Conservation (phyloP, 768 basidiomycete genomes). For the Lactarius deliciosus region DNA sequence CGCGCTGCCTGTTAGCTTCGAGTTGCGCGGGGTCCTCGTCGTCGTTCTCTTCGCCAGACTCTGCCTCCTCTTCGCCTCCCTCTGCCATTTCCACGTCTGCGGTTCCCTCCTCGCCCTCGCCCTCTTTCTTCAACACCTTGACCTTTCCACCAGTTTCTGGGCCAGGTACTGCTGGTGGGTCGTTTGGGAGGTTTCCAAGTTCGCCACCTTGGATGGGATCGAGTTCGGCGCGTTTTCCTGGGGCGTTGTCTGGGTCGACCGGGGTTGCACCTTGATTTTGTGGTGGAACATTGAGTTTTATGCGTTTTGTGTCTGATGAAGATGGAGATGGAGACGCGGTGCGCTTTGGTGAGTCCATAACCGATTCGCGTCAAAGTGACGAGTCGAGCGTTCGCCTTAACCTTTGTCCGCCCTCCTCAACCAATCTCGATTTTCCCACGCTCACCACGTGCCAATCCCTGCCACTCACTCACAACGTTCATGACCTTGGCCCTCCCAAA, state of each 20-base stretch:
- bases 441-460: conserved; percentile 18
- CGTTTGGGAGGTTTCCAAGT: conserved; percentile 65
- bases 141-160: conserved; percentile 37
- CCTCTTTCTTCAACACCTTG: conserved; percentile 44
- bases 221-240: conserved; percentile 85
- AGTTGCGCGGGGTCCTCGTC: conserved; percentile 84
- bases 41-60: conserved; percentile 78
- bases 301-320: conserved; percentile 38
- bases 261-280: conserved; percentile 63
- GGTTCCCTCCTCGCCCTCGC: conserved; percentile 64
- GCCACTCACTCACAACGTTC: neutral
- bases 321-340: conserved; percentile 39
- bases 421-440: conserved; percentile 15
- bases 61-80: conserved; percentile 70
- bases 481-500: conserved; percentile 23
- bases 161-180: conserved; percentile 35
- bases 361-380: conserved; percentile 9
- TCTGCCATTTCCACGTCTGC: conserved; percentile 84
- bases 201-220: conserved; percentile 80
- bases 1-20: conserved; percentile 73
- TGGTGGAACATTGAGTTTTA: conserved; percentile 38
- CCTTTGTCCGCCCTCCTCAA: neutral
- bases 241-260: conserved; percentile 76
- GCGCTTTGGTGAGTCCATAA: conserved; percentile 39
- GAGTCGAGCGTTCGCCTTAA: conserved; percentile 1